Conservation (phyloP, 129 eudicot species). For the Helianthus tuberosus region DNA sequence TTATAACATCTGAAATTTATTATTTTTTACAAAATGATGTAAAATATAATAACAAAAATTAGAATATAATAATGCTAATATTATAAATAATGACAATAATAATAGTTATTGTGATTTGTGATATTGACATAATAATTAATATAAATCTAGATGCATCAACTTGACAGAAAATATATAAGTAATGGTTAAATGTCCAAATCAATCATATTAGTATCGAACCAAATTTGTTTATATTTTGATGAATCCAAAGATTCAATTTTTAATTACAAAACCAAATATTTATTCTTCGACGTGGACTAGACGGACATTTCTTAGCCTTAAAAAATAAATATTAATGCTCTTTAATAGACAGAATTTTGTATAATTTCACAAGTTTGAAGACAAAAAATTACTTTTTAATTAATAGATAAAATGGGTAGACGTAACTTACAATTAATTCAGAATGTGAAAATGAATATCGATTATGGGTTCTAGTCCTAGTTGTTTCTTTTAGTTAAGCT, state of each 20-base stretch:
- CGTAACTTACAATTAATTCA: no score
- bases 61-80: neutral
- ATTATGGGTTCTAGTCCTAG: no score
- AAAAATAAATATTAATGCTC: neutral
- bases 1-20: neutral
- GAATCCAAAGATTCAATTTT: slow-evolving; percentile 29
- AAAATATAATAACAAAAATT: neutral
- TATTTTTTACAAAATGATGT: neutral
- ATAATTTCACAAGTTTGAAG: no score
- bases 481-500: no score
- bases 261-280: neutral
- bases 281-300: slow-evolving; percentile 2
- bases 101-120: neutral
- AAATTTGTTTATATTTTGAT: slow-evolving; percentile 19
- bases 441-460: no score
- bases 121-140: slow-evolving; percentile 9
- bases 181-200: slow-evolving; percentile 37
- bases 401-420: no score
- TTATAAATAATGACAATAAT: neutral
- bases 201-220: slow-evolving; percentile 14
- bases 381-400: no score
- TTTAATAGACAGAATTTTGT: neutral
- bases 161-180: slow-evolving; percentile 6
- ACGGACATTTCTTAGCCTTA: slow-evolving; percentile 11
- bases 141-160: slow-evolving; percentile 12